Evolutionary conservation across 805 yeast genomes (phyloP).

Genomic region (Candida pini): DNA sequence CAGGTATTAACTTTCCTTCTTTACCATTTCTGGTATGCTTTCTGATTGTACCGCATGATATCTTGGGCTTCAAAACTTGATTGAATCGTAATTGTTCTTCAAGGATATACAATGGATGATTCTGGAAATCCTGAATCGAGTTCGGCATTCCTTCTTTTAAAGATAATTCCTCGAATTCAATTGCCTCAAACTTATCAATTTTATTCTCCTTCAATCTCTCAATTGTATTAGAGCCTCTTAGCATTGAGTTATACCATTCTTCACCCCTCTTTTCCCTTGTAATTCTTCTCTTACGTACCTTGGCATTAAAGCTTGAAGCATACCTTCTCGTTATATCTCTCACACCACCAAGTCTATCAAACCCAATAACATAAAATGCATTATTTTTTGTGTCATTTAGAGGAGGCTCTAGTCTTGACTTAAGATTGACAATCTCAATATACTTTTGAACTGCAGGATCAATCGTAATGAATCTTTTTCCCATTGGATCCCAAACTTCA

Average conservation of each 20-base stretch:
- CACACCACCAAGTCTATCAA: conserved; percentile 56
- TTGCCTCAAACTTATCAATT: conserved; percentile 50
- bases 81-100: conserved; percentile 68
- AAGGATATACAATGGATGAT: conserved; percentile 81
- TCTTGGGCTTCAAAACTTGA: conserved; percentile 66
- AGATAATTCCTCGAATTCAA: conserved; percentile 57
- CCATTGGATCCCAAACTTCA: conserved; percentile 82
- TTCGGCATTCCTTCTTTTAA: conserved; percentile 83
- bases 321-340: conserved; percentile 86
- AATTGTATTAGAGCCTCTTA: conserved; percentile 29
- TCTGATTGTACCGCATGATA: conserved; percentile 67
- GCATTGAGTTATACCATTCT: conserved; percentile 54
- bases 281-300: conserved; percentile 67
- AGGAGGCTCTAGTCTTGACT: conserved; percentile 60
- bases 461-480: conserved; percentile 73
- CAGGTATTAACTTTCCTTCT: conserved; percentile 43
- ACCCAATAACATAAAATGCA: conserved; percentile 73
- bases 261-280: conserved; percentile 51
- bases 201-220: conserved; percentile 20
- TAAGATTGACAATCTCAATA: conserved; percentile 55
- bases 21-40: conserved; percentile 34
- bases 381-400: conserved; percentile 49
- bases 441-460: conserved; percentile 68
- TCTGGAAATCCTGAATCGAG: conserved; percentile 72
- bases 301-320: conserved; percentile 63